These are phyloP conservation scores for Suillus spraguei DNA, from an alignment of 768 basidiomycete genomes.

Conservation along the genomic window DNA sequence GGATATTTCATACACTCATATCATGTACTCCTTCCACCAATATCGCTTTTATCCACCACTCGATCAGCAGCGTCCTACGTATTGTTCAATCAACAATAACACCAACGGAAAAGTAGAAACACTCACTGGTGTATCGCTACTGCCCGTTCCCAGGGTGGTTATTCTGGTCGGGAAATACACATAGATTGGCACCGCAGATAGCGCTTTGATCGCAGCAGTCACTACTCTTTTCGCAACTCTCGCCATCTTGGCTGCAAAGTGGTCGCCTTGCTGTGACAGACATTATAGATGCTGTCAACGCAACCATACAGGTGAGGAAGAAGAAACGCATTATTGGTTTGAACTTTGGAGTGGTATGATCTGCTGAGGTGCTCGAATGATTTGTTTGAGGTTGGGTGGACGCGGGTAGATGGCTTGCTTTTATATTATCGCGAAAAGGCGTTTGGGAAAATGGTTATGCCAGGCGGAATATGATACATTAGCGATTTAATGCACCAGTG, in stretches of 20 bases:
- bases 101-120: not conserved
- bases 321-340: not conserved
- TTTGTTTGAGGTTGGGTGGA: not conserved
- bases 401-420: not conserved
- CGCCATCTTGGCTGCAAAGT: not conserved
- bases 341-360: not conserved
- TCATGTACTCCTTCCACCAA: not conserved
- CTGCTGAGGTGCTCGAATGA: not conserved
- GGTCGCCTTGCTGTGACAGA: not conserved
- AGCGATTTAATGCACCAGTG: no score
- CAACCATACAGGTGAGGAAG: not conserved
- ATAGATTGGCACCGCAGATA: not conserved
- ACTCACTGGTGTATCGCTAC: not conserved
- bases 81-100: not conserved
- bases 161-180: not conserved
- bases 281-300: not conserved
- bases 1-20: not conserved
- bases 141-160: no score
- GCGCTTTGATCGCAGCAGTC: not conserved
- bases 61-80: not conserved
- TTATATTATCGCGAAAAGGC: not conserved
- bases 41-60: not conserved
- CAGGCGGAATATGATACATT: not conserved
- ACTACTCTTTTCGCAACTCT: not conserved
- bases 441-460: not conserved